Base-by-base conservation (phyloP, 139 green algal species). In the Pseudopediastrum boryanum region DNA sequence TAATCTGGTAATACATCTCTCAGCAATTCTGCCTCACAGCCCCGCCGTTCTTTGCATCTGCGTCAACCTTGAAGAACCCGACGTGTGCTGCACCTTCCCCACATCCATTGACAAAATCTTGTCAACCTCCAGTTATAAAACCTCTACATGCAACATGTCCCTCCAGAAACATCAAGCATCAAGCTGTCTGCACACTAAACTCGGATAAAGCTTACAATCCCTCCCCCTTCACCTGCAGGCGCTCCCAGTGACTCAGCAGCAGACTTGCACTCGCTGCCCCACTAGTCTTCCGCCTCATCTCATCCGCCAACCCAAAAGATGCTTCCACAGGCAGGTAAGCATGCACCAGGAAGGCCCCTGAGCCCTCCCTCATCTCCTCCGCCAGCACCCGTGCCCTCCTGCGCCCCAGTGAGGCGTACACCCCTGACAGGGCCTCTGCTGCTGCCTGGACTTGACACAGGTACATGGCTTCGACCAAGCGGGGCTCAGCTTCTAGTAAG, bases 341-440 rank as follows among this genome's bases (percentile, higher is more conserved):
- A 71, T 88, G 75, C 48, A 94, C 83, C 27, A 90, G 83, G 89
- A 99, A 99, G 2, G 92, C 79, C 75, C 92, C 93, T n/a, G 85
- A 94, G n/a, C 96, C 96, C 87, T 99, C 96, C 2, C 93, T 88
- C 89, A 99, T 90, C 82, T 98, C 93, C 84, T 98, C 94, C 12
- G 85, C 74, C 69, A 98, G 68, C 52, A 99, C 90, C 48, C 90
- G 84, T 27, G 91, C 85, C 2, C 96, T 85, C 61, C 96, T 81
- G 19, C 90, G 82, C 8, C 92, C 90, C 74, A 99, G 84, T 76
- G 97, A 93, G 42, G 93, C 94, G 56, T 98, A 98, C 72, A 93
- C 89, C 7, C 92, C 93, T 73, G 83, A 85, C 43, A 97, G 84
- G 2, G 87, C 87, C 73, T 91, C 87, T 3, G 87, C 84, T 31